Conservation (phyloP, 2,329 filamentous ascomycete species). For the Fusarium abutilonis region DNA sequence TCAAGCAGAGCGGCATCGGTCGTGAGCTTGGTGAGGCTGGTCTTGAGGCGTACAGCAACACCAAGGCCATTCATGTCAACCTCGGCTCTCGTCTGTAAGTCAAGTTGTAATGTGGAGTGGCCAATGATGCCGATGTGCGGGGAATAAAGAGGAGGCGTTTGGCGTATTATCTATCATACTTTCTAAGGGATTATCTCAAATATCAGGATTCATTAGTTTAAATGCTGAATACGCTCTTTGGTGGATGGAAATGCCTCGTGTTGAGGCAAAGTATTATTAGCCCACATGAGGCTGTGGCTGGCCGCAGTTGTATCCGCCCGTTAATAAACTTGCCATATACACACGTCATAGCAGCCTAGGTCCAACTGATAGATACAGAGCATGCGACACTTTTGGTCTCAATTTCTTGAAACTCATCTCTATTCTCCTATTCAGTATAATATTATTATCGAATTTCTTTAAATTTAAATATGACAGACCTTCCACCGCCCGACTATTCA, state of each 20-base stretch:
- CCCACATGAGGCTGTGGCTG: slow-evolving; percentile 16
- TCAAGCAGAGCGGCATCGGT: slow-evolving; percentile 45
- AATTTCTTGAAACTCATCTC: not conserved
- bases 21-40: slow-evolving; percentile 43
- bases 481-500: slow-evolving; percentile 20
- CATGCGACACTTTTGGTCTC: slow-evolving; percentile 26
- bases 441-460: not conserved
- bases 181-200: slow-evolving; percentile 13
- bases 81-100: slow-evolving; percentile 40
- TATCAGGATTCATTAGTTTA: slow-evolving; percentile 7
- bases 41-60: slow-evolving; percentile 43
- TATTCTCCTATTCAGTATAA: not conserved
- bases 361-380: slow-evolving; percentile 4
- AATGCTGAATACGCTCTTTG: not conserved
- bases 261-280: slow-evolving; percentile 17
- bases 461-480: slow-evolving; percentile 20
- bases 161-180: slow-evolving; percentile 28
- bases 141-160: slow-evolving; percentile 18
- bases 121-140: not conserved
- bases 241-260: not conserved
- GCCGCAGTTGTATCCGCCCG: not conserved
- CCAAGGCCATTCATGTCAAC: slow-evolving; percentile 44
- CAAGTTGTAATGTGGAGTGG: not conserved
- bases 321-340: slow-evolving; percentile 11
- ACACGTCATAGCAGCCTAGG: slow-evolving; percentile 32